Percentiles rank a stretch among this genome's conserved stretches.
Conservation (phyloP, 257 asterid genomes). For the Solanum peruvianum region DNA sequence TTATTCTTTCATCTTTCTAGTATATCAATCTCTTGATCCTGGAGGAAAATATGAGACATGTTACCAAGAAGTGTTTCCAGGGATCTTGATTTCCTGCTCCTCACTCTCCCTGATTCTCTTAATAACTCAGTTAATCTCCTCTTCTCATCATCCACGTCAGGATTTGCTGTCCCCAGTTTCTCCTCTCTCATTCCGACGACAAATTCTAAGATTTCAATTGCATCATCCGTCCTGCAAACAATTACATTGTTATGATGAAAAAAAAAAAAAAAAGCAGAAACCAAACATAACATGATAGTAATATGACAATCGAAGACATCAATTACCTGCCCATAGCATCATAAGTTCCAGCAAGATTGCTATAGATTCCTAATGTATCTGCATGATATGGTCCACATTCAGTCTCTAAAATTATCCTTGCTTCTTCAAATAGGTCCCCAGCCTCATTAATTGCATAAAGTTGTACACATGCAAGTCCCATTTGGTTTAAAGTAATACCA, state of each 20-base stretch:
- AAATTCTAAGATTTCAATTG: constrained; percentile 75
- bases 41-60: constrained; percentile 15
- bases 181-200: constrained; percentile 83
- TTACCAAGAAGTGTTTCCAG: constrained; percentile 53
- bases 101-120: constrained; percentile 60
- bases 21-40: constrained; percentile 24
- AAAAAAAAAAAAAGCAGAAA: not conserved
- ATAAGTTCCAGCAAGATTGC: constrained; percentile 36
- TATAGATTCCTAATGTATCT: constrained; percentile 32
- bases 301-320: not conserved
- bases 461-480: constrained; percentile 34
- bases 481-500: constrained; percentile 31
- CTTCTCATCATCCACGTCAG: constrained; percentile 80
- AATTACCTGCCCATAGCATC: constrained; percentile 82
- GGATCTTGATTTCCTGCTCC: constrained; percentile 55
- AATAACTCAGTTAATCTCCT: constrained; percentile 45
- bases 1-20: constrained; percentile 6
- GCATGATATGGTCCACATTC: constrained; percentile 33
- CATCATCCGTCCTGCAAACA: constrained; percentile 52
- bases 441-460: constrained; percentile 34
- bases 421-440: constrained; percentile 36
- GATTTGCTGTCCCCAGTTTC: constrained; percentile 79
- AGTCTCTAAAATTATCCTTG: constrained; percentile 26
- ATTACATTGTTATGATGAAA: not conserved
- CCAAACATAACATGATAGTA: not conserved